Evolutionary conservation across 306 rosid genomes (phyloP), one percentile per base, ranked within the genome.

Genomic region (Cicer arietinum): DNA sequence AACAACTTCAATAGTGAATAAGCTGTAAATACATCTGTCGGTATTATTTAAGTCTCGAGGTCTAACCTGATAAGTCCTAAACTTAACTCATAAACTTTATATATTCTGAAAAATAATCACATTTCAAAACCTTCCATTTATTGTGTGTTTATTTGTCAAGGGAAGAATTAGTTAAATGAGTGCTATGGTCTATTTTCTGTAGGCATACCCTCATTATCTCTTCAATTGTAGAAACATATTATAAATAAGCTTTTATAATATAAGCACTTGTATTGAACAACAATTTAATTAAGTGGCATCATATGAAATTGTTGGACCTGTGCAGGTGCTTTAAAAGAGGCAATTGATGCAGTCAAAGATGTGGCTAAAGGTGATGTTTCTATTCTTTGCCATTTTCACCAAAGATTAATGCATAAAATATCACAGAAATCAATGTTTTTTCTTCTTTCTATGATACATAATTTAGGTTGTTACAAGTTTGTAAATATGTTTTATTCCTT

Each of bases 321-420:
- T 9, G 2, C 35, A 59, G 59, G 58, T 45, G 59, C 46, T 56
- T 57, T 56, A 4, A 43, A 43, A 72, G 77, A 7, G 16, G 13
- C 54, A 11, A 54, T 43, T 6, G 3, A 60, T 47, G 4, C 48
- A 58, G 0, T 12, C 10, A 10, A 17, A 60, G 41, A 14, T 45
- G 3, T 74, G 1, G 12, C 47, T 1, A 8, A 73, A 57, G 77
- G 76, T 53, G 22, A 54, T 54, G 51, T 53, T 40, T 53, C 52
- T 41, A n/a, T 54, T 22, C 51, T 39, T 10, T 16, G 14, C 51
- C 11, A 41, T 6, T 52, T 40, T 7, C 3, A 48, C 1, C 13
- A 64, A 18, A 50, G n/a, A 41, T 17, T 16, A 6, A 71, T 54
- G 41, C 7, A 71, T 52, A 39, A 10, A 52, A 14, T 37, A 52